Base-by-base conservation (phyloP, 495 filamentous ascomycete species). In the Podospora australis region DNA sequence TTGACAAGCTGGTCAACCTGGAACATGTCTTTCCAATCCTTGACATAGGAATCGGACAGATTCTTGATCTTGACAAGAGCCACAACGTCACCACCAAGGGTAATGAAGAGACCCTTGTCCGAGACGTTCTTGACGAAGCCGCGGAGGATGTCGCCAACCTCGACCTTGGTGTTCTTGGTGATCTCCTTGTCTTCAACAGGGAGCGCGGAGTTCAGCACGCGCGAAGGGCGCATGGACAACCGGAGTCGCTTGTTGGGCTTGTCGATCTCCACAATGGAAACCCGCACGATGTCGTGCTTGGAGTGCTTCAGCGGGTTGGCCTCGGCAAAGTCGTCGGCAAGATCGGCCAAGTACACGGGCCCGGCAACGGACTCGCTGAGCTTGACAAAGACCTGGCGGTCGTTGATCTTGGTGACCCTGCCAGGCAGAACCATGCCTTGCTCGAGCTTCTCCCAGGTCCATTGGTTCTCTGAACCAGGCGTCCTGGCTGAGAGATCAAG, bases 1-100 rank as follows among this genome's bases (percentile, higher is more conserved):
- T 84, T 90, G 22, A 98, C 87, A 14, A 98, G 73, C 64, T 96
- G 88, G 58, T 88, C 87, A 26, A 86, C 67, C 52, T 91, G 78
- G 69, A 88, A 96, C 13, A 78, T 67, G n/a, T 84, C 76, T 70
- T 95, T 95, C 92, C 92, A 98, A 39, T 96, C 88, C 66, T 96
- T 97, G 56, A 97, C 71, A 61, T 79, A 97, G 3, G 78, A 77
- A 61, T 98, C 91, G 0, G 90, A 95, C 14, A 97, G 79, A 59
- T 96, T 88, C 9, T 84, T 83, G 39, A 97, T 79, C 51, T 82
- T 81, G 23, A 91, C 81, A 62, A 86, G 86, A 3, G 83, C 91
- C 24, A 80, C 86, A n/a, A 96, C 70, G 48, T 83, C 79, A 21
- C 82, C 81, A 22, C 87, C 87, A 4, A 98, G 70, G 39, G 79